Conservation (phyloP, 2,329 filamentous ascomycete species). For the Cylindrodendrum hubeiense region DNA sequence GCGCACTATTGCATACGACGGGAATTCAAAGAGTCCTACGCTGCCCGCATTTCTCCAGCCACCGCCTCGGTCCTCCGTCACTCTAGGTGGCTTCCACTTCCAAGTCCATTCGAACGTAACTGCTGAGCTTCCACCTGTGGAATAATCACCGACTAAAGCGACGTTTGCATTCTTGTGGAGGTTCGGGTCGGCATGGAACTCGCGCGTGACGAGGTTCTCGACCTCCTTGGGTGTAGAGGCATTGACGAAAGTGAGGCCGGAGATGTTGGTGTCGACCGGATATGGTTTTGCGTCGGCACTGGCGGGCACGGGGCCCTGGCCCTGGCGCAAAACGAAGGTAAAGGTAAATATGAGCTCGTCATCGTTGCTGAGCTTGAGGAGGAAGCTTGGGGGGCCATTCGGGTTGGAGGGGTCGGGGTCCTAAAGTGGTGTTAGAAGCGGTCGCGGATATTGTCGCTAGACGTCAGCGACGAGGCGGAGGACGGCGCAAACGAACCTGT, state of each 20-base stretch:
- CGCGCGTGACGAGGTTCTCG: slow-evolving; percentile 92
- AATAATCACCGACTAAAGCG: slow-evolving; percentile 91
- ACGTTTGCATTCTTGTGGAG: slow-evolving; percentile 98
- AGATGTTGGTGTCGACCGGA: slow-evolving; percentile 80
- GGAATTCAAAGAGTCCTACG: slow-evolving; percentile 59
- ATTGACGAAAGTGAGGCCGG: slow-evolving; percentile 91
- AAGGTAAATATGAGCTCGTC: slow-evolving; percentile 96
- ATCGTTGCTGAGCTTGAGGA: slow-evolving; percentile 88
- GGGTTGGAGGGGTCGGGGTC: slow-evolving; percentile 76
- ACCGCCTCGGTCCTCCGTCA: slow-evolving; percentile 82
- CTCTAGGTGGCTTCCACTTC: slow-evolving; percentile 95
- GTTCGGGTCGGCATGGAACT: slow-evolving; percentile 97
- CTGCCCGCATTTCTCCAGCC: slow-evolving; percentile 98
- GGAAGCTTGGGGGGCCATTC: slow-evolving; percentile 74
- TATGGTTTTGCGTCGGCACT: slow-evolving; percentile 61
- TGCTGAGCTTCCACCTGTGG: slow-evolving; percentile 84
- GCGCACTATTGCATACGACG: slow-evolving; percentile 19
- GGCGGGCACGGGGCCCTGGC: slow-evolving; percentile 53
- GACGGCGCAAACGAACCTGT: slow-evolving; percentile 72
- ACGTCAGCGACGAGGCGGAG: slow-evolving; percentile 22
- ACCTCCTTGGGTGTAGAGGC: slow-evolving; percentile 88
- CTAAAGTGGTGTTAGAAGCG: slow-evolving; percentile 58
- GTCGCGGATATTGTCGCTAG: slow-evolving; percentile 30
- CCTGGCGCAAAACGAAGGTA: slow-evolving; percentile 82
- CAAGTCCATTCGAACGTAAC: slow-evolving; percentile 95